Conservation (phyloP, 1,139 yeast genomes). For the Blastobotrys capitulatus region DNA sequence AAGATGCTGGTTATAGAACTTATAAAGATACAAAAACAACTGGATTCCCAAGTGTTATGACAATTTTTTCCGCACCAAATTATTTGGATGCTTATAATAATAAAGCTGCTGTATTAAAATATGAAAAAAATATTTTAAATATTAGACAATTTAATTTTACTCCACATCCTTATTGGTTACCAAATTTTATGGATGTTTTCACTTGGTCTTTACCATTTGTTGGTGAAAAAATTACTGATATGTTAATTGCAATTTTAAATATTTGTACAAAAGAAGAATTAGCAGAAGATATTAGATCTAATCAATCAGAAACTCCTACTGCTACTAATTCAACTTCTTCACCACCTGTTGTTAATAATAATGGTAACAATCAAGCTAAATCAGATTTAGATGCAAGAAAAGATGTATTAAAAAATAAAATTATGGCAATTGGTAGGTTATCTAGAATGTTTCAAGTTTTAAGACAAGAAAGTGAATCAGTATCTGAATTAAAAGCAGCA, state of each 20-base stretch:
- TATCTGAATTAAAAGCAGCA: conserved; percentile 68
- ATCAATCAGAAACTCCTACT: conserved; percentile 7
- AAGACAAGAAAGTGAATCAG: conserved; percentile 85
- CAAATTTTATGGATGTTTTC: conserved; percentile 95
- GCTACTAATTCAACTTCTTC: conserved; percentile 7
- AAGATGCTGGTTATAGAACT: conserved; percentile 95
- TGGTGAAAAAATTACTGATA: conserved; percentile 92
- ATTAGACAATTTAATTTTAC: conserved; percentile 89
- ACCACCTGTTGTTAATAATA: background rate
- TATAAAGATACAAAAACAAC: conserved; percentile 79
- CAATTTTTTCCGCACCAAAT: conserved; percentile 95
- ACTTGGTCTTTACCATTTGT: conserved; percentile 98
- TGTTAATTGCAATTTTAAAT: conserved; percentile 83
- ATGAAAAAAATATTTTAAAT: conserved; percentile 89
- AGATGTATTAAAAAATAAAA: conserved; percentile 75
- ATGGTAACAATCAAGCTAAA: no score
- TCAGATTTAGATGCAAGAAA: conserved; percentile 40
- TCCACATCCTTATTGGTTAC: conserved; percentile 97
- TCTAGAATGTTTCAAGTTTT: conserved; percentile 89
- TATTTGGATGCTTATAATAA: conserved; percentile 90
- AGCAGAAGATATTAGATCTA: conserved; percentile 48
- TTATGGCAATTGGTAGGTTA: conserved; percentile 89
- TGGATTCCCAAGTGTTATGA: conserved; percentile 89
- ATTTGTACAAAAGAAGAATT: conserved; percentile 95
- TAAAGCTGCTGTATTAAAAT: conserved; percentile 89